Evolutionary conservation across 768 basidiomycete genomes (phyloP).

Genomic region (Amanita pallidorosea): DNA sequence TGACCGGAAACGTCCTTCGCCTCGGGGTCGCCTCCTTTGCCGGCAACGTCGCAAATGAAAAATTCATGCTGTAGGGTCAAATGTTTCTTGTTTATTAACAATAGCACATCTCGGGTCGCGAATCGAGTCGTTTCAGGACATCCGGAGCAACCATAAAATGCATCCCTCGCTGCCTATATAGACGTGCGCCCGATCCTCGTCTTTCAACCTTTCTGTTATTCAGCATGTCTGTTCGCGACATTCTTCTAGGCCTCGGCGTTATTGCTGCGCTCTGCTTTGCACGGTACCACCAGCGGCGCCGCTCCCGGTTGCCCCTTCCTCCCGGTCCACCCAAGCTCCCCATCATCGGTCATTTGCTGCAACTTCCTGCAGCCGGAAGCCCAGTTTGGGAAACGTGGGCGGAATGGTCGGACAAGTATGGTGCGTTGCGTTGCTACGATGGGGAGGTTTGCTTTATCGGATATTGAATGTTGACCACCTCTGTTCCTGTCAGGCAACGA

Average conservation of each 20-base stretch:
- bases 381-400: slow-evolving; percentile 14
- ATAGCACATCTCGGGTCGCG: too few relatives aligned
- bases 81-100: too few relatives aligned
- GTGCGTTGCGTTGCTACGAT: slow-evolving; percentile 7
- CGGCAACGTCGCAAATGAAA: too few relatives aligned
- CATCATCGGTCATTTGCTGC: slow-evolving; percentile 16
- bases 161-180: background rate
- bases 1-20: too few relatives aligned
- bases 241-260: background rate
- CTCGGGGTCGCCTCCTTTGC: too few relatives aligned
- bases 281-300: background rate
- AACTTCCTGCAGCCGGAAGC: slow-evolving; percentile 11
- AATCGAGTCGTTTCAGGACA: too few relatives aligned
- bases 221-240: background rate
- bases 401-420: slow-evolving; percentile 13
- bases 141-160: too few relatives aligned
- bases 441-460: background rate
- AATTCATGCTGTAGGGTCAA: too few relatives aligned
- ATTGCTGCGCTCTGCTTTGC: background rate
- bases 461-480: background rate
- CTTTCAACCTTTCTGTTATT: background rate
- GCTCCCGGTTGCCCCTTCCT: slow-evolving; percentile 12
- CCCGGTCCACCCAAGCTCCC: slow-evolving; percentile 19
- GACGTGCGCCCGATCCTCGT: background rate
- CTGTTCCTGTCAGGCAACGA: slow-evolving; percentile 15